Conservation (phyloP, 1,284 basidiomycete species). For the Cystobasidium slooffiae region DNA sequence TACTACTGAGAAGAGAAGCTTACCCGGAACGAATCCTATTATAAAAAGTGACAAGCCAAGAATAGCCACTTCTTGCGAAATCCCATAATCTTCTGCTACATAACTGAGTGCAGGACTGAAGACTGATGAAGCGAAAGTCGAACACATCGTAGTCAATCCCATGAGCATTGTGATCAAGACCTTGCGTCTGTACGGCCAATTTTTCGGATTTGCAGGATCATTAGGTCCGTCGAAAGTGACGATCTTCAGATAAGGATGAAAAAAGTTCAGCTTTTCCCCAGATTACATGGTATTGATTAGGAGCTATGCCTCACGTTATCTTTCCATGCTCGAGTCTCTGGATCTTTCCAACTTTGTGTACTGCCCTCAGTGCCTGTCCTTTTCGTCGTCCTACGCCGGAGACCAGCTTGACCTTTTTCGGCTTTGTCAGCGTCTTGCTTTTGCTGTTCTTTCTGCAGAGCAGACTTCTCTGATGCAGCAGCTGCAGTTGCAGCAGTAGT, state of each 20-base stretch:
- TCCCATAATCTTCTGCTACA: conserved; percentile 65
- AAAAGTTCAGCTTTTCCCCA: background rate
- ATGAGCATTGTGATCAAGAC: conserved; percentile 47
- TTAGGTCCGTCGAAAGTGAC: conserved; percentile 38
- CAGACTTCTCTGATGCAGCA: background rate
- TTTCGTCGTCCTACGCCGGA: background rate
- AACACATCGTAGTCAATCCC: conserved; percentile 52
- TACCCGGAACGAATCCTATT: conserved; percentile 64
- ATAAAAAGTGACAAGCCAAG: conserved; percentile 65
- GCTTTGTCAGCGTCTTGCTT: background rate
- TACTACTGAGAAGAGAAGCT: background rate
- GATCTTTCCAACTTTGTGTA: conserved; percentile 2
- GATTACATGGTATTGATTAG: background rate
- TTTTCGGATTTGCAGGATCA: conserved; percentile 68
- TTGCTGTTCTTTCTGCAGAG: background rate
- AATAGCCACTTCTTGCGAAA: conserved; percentile 65
- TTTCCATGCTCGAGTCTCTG: conserved; percentile 30
- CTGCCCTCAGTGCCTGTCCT: conserved; percentile 9
- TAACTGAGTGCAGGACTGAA: conserved; percentile 67
- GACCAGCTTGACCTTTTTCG: conserved; percentile 25
- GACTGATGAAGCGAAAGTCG: conserved; percentile 71
- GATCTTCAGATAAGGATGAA: conserved; percentile 13
- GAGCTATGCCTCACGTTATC: conserved; percentile 18
- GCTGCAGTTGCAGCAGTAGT: background rate
- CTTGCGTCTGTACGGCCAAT: conserved; percentile 54